A percentile compares a stretch with the other conserved stretches of the same genome.
Conservation (phyloP, 192 early-diverging fungal species). For the Pilaira anomala region DNA sequence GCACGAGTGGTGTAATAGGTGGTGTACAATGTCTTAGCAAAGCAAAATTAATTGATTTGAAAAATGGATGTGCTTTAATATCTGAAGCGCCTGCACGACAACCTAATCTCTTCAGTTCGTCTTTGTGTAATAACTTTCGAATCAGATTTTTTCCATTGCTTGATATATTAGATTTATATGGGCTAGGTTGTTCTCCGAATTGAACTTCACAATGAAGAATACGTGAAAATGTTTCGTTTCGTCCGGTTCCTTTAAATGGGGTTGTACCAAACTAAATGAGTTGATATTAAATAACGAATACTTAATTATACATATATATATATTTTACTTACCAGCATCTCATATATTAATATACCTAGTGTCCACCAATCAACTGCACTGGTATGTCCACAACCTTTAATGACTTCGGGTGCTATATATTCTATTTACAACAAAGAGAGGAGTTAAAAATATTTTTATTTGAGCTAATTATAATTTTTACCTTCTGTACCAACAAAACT, state of each 20-base stretch:
- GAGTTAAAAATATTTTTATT: not conserved
- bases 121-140: slow-evolving; percentile 83
- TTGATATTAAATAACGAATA: not conserved
- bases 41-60: slow-evolving; percentile 91
- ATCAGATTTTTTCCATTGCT: slow-evolving; percentile 70
- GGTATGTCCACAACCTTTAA: slow-evolving; percentile 93
- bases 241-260: slow-evolving; percentile 92
- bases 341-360: slow-evolving; percentile 95
- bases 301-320: not conserved
- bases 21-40: slow-evolving; percentile 80
- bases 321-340: slow-evolving; percentile 83
- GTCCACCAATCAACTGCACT: slow-evolving; percentile 99
- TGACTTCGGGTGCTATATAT: slow-evolving; percentile 99
- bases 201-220: slow-evolving; percentile 78
- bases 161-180: slow-evolving; percentile 22
- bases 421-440: slow-evolving; percentile 44
- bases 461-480: slow-evolving; percentile 43
- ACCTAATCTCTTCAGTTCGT: slow-evolving; percentile 85
- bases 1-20: slow-evolving; percentile 73
- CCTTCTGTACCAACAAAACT: slow-evolving; percentile 98
- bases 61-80: slow-evolving; percentile 89
- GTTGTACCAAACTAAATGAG: slow-evolving; percentile 73
- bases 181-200: slow-evolving; percentile 58
- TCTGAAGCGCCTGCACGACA: slow-evolving; percentile 89
- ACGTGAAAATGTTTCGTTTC: slow-evolving; percentile 87